A percentile compares a stretch with the other conserved stretches of the same genome.
Evolutionary conservation across 2,329 filamentous ascomycete species (phyloP).

Genomic region (Acephala macrosclerotiorum): DNA sequence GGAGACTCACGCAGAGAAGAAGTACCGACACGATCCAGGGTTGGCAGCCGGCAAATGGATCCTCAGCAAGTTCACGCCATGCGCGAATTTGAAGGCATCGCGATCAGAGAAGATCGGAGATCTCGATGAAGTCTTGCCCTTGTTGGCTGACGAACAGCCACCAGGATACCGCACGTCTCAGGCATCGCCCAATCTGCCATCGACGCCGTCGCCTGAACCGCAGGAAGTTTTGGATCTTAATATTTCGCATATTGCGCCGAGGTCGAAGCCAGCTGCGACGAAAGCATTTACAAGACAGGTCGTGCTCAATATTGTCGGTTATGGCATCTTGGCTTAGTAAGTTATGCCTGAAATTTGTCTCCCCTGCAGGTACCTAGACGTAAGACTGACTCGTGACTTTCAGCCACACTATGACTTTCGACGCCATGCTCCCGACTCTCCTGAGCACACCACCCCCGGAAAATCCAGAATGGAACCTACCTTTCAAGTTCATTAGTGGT

Average conservation of each 20-base stretch:
- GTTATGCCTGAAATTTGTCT: conserved; percentile 50
- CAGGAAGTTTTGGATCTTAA: conserved; percentile 48
- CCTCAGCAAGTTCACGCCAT: conserved; percentile 48
- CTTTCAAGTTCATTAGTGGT: conserved; percentile 89
- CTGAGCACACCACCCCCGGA: conserved; percentile 56
- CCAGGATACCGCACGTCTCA: conserved; percentile 74
- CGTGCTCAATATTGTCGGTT: conserved; percentile 85
- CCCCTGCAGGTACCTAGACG: conserved; percentile 13
- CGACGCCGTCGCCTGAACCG: conserved; percentile 46
- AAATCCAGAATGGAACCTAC: conserved; percentile 63
- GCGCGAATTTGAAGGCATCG: conserved; percentile 42
- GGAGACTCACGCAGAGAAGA: conserved; percentile 89
- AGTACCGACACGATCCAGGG: conserved; percentile 76
- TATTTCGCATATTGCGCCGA: conserved; percentile 35
- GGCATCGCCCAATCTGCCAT: conserved; percentile 57
- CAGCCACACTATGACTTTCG: conserved; percentile 96
- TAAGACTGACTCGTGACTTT: conserved; percentile 35
- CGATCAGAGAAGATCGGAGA: conserved; percentile 48
- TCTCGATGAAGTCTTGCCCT: conserved; percentile 57
- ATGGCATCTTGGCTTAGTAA: conserved; percentile 94
- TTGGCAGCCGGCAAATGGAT: conserved; percentile 80
- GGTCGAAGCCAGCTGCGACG: conserved; percentile 50
- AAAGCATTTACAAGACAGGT: conserved; percentile 86
- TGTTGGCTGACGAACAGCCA: conserved; percentile 67
- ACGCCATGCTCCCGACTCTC: conserved; percentile 92